phyloP scores from a whole-genome alignment of 371 early-diverging fungal genomes.

The Circinella umbellata region DNA sequence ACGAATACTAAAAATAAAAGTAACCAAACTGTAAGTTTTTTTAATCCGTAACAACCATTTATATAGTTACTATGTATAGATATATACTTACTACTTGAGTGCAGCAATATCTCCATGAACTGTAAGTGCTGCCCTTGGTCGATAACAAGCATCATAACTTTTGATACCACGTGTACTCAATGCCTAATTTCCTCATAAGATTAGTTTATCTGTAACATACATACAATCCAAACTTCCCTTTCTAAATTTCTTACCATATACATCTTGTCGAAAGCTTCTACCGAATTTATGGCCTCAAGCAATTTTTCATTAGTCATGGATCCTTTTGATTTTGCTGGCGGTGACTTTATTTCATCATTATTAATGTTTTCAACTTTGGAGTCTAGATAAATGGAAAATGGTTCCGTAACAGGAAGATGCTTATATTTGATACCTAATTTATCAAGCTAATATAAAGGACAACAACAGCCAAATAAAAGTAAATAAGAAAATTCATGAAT shows the following conservation, averaged over 20 bases:
- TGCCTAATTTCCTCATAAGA: slow-evolving; percentile 32
- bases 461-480: background rate
- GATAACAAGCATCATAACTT: slow-evolving; percentile 69
- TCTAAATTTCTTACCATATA: slow-evolving; percentile 61
- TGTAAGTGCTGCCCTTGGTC: slow-evolving; percentile 64
- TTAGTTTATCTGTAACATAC: background rate
- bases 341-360: slow-evolving; percentile 10
- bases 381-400: slow-evolving; percentile 61
- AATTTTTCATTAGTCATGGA: slow-evolving; percentile 72
- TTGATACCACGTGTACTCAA: slow-evolving; percentile 70
- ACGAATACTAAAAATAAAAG: slow-evolving; percentile 51
- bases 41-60: no score
- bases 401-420: slow-evolving; percentile 56
- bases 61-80: no score
- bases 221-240: no score
- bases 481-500: background rate
- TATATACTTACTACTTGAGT: slow-evolving; percentile 70
- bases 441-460: slow-evolving; percentile 59
- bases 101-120: slow-evolving; percentile 80
- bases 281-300: slow-evolving; percentile 60
- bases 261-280: slow-evolving; percentile 74
- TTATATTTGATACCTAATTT: slow-evolving; percentile 69
- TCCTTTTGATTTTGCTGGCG: slow-evolving; percentile 25
- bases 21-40: no score
- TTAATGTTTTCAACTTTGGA: slow-evolving; percentile 10